Conservation (phyloP, 805 yeast genomes). For the Saccharomycopsis guyanensis region DNA sequence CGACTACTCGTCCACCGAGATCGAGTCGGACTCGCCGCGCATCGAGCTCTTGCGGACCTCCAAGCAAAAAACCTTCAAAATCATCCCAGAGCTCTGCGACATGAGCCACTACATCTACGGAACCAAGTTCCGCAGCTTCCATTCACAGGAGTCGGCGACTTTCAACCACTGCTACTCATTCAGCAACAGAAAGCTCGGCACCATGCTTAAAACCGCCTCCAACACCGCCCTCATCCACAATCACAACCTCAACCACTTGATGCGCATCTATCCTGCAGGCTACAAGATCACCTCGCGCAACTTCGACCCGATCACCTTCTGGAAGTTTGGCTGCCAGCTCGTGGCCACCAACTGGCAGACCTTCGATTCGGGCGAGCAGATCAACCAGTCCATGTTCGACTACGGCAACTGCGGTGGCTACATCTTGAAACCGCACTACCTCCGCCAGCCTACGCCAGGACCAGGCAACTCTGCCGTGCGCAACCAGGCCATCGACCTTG, state of each 20-base stretch:
- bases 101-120: conserved; percentile 74
- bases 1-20: background rate
- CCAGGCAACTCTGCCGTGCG: conserved; percentile 24
- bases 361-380: conserved; percentile 79
- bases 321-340: conserved; percentile 88
- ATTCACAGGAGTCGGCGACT: conserved; percentile 72
- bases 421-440: conserved; percentile 58
- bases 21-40: conserved; percentile 1
- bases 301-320: conserved; percentile 68
- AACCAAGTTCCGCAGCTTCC: conserved; percentile 64
- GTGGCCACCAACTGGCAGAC: conserved; percentile 98
- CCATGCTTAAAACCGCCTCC: conserved; percentile 54
- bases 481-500: conserved; percentile 3
- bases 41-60: background rate
- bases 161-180: conserved; percentile 80
- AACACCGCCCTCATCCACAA: conserved; percentile 45
- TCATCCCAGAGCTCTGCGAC: conserved; percentile 40
- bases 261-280: conserved; percentile 85
- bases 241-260: conserved; percentile 67
- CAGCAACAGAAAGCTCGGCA: conserved; percentile 60
- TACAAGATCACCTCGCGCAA: conserved; percentile 72
- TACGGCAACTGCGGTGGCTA: conserved; percentile 50
- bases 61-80: conserved; percentile 20
- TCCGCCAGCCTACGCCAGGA: conserved; percentile 29
- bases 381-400: conserved; percentile 76